Evolutionary conservation across 192 early-diverging fungal genomes (phyloP), one percentile per base, ranked within the genome.

Genomic region (Linnemannia hyalina): DNA sequence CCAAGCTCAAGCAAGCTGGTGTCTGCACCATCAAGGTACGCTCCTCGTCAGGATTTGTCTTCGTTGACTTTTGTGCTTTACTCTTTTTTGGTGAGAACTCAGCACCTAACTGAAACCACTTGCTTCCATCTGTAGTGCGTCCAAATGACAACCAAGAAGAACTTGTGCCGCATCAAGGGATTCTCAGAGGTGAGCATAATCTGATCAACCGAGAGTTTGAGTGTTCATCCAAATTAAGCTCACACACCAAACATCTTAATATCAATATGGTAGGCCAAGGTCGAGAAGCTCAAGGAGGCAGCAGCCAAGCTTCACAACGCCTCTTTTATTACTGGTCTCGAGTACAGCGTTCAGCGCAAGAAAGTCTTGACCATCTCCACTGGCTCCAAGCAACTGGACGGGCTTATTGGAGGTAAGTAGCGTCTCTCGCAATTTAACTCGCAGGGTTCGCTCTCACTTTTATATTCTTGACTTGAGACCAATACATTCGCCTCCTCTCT

Each of bases 251-350:
- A 10, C 5, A n/a, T 4, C 3, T 15, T 15, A 3, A 55, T 52
- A 4, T 68, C 3, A 40, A 35, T 11, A 7, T 60, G 9, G 2
- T 38, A 86, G 84, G 90, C 91, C 40, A 97, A 96, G 75, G 93
- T 97, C 18, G 96, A 97, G 46, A 97, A 97, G 81, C 93, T 97
- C 81, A 97, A 96, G 85, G 96, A 97, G 54, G 95, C 94, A 29
- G 94, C 94, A 15, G 57, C 80, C 10, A 96, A 96, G 79, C 91
- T 94, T 20, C 80, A 93, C 80, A 90, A 80, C 0, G 82, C 87
- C n/a, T 92, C 92, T 15, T 96, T 96, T 77, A 89, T 96, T 18
- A 94, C 96, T 9, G 96, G 92, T 11, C 88, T 88, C 26, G 94
- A 95, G 76, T 87, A 92, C 46, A 81, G 89, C 6, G 41, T 80